Base-by-base conservation (phyloP, 305 asterid species). In the Striga hermonthica region DNA sequence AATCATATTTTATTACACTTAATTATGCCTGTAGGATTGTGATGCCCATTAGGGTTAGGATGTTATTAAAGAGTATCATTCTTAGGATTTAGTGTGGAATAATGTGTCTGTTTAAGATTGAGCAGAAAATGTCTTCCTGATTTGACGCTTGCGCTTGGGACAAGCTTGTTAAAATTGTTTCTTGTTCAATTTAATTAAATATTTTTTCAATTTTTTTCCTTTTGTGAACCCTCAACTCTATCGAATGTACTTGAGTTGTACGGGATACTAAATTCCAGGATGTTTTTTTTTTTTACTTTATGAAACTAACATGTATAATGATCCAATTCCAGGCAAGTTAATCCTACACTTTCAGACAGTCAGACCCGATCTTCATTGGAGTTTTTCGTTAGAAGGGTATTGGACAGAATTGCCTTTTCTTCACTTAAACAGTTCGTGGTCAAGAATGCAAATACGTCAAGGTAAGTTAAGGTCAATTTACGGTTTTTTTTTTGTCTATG, bases 381-480 rank as follows among this genome's bases (percentile, higher is more conserved):
- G 87, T 80, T 88, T 88, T 78, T 93, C 22, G 84, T 90, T 64
- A 83, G 88, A 82, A 82, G 82, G 74, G 91, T 93, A 70, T 96
- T 88, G 77, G 89, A 84, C 54, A 86, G 89, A 73, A 83, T 93
- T 58, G 76, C 79, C 64, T 80, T 87, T 62, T 76, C 85, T 78
- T 82, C 95, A 4, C 69, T 90, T 37, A 86, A 95, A 80, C 81
- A 81, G 65, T 67, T 80, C 71, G 73, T 84, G 53, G 83, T 87
- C 66, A 86, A 84, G 82, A 74, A 72, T 22, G 79, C 84, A 67
- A 90, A 80, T 72, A 86, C 71, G 66, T 83, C 95, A 65, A 93
- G 99, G 99, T 90, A 86, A 74, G 66, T 83, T 91, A 63, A 93
- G 99, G 97, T 88, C 74, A 75, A 77, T 73, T 73, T 31, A 43